Conservation (phyloP, 148 eudicot species). For the Rhododendron henanense region DNA sequence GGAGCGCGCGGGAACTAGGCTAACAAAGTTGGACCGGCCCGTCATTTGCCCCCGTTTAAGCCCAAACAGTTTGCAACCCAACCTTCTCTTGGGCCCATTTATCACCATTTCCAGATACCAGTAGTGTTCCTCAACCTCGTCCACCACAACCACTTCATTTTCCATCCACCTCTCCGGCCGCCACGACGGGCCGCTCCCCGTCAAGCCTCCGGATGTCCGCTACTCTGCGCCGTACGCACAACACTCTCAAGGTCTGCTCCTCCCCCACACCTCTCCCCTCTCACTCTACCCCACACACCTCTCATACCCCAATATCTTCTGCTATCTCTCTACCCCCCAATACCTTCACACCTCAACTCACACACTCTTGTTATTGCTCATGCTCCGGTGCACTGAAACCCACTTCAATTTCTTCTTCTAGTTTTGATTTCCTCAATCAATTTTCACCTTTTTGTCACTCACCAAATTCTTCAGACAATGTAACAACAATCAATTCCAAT, state of each 20-base stretch:
- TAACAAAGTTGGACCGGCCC: too few relatives aligned
- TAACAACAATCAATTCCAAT: constrained; percentile 35
- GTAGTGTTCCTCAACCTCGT: not conserved
- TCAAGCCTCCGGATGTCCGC: constrained; percentile 47
- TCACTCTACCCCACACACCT: constrained; percentile 10
- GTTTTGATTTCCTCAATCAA: constrained; percentile 44
- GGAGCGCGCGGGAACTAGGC: too few relatives aligned
- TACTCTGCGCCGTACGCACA: constrained; percentile 26
- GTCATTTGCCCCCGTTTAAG: not conserved
- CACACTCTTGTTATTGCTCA: constrained; percentile 18
- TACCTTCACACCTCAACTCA: constrained; percentile 10
- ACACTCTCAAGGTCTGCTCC: constrained; percentile 40
- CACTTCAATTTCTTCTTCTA: not conserved
- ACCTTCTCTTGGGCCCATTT: not conserved
- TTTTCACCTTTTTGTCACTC: constrained; percentile 43
- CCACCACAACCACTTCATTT: not conserved
- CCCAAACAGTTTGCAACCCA: not conserved
- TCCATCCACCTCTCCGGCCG: not conserved
- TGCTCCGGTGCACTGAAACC: not conserved
- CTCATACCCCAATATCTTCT: constrained; percentile 19
- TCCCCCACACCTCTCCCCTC: constrained; percentile 12
- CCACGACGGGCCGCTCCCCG: constrained; percentile 13
- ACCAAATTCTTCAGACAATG: constrained; percentile 16
- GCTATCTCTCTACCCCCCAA: constrained; percentile 18
- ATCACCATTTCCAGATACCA: not conserved